Conservation (phyloP, 768 basidiomycete species). For the Galerina sulciceps region DNA sequence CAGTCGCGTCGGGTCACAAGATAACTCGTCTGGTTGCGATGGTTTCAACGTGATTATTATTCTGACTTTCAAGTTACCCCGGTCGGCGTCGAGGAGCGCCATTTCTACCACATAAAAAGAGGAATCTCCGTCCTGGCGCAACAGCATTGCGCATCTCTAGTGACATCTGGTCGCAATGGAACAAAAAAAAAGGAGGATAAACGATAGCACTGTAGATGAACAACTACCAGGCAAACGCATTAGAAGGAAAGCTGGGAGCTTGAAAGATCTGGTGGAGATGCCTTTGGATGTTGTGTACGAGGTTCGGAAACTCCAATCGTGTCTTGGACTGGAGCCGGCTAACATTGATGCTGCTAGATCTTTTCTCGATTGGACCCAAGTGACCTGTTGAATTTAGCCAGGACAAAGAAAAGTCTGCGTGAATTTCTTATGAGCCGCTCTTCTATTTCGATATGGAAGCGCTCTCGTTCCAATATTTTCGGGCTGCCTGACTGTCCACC, state of each 20-base stretch:
- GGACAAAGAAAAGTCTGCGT: not conserved
- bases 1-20: too few species aligned
- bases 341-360: not conserved
- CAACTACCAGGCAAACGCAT: slow-evolving; percentile 11
- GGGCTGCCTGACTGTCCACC: not conserved
- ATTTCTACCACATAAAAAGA: too few species aligned
- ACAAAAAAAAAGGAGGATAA: not conserved
- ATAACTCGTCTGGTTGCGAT: too few species aligned
- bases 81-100: too few species aligned
- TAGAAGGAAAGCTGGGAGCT: slow-evolving; percentile 25
- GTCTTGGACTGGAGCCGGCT: too few species aligned
- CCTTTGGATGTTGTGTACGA: slow-evolving; percentile 32
- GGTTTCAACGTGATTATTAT: too few species aligned
- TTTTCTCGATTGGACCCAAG: not conserved
- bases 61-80: too few species aligned
- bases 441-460: not conserved
- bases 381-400: not conserved
- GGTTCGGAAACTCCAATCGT: slow-evolving; percentile 8
- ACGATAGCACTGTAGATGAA: not conserved
- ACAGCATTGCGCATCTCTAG: too few species aligned
- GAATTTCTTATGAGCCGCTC: not conserved
- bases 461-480: not conserved
- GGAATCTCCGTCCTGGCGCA: too few species aligned
- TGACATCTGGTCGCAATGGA: too few species aligned
- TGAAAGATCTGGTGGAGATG: slow-evolving; percentile 25